phyloP scores from a whole-genome alignment of 495 filamentous ascomycete species.

The Neurospora sp. region DNA sequence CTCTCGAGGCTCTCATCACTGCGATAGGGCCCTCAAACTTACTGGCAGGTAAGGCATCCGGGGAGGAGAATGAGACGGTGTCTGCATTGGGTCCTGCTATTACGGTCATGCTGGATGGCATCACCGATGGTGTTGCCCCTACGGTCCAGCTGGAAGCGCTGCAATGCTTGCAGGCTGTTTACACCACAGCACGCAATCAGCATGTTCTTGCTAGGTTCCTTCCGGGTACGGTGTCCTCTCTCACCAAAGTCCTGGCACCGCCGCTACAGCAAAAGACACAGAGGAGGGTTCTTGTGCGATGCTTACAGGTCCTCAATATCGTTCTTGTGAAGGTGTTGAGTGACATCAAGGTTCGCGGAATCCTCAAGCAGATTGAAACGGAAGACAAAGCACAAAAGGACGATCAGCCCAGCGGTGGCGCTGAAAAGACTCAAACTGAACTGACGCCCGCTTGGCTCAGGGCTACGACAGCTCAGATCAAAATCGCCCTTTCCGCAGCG shows the following conservation, averaged over 20 bases:
- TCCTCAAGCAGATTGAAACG: conserved; percentile 22
- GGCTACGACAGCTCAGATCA: conserved; percentile 73
- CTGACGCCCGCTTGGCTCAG: conserved; percentile 63
- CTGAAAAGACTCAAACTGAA: conserved; percentile 6
- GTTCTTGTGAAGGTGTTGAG: conserved; percentile 56
- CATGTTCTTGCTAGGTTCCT: conserved; percentile 72
- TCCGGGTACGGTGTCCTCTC: conserved; percentile 74
- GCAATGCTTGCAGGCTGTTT: conserved; percentile 51
- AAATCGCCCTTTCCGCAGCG: conserved; percentile 71
- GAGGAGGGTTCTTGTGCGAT: conserved; percentile 51
- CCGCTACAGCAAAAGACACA: conserved; percentile 53
- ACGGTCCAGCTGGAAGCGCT: conserved; percentile 59
- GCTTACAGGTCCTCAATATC: conserved; percentile 48
- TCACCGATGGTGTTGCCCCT: conserved; percentile 48
- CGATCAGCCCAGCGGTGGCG: conserved; percentile 1
- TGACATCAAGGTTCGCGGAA: conserved; percentile 43
- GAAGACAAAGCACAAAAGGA: conserved; percentile 3
- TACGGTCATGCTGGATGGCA: conserved; percentile 65
- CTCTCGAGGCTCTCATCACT: conserved; percentile 32
- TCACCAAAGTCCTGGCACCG: conserved; percentile 66
- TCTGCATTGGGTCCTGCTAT: conserved; percentile 77
- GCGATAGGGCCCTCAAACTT: conserved; percentile 31
- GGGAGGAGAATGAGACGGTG: conserved; percentile 44
- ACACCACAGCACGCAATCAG: conserved; percentile 52
- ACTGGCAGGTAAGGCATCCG: not conserved